Percentiles rank a stretch among this genome's conserved stretches.
Evolutionary conservation across 768 basidiomycete species (phyloP).

Genomic region (Crassisporium funariophilum): DNA sequence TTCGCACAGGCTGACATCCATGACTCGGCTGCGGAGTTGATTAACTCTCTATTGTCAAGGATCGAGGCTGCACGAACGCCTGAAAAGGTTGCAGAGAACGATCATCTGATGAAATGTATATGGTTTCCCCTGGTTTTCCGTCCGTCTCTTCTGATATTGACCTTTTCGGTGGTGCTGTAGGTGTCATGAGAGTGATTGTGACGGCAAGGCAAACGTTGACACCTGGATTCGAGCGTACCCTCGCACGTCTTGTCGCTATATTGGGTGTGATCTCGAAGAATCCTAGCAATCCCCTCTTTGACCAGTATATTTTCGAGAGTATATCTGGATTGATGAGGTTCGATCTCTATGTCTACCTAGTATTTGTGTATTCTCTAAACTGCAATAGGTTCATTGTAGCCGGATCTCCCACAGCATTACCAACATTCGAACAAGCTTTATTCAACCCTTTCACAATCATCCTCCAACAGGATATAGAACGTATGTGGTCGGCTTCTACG

Average conservation of each 20-base stretch:
- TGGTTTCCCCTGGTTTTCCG: constrained; percentile 4
- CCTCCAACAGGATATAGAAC: constrained; percentile 90
- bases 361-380: constrained; percentile 2
- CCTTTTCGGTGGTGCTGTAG: constrained; percentile 40
- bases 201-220: constrained; percentile 82
- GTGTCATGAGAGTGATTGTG: constrained; percentile 90
- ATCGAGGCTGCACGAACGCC: constrained; percentile 80
- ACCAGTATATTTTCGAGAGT: constrained; percentile 96
- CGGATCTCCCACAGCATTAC: constrained; percentile 63
- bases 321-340: constrained; percentile 92
- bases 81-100: constrained; percentile 95
- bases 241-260: constrained; percentile 78
- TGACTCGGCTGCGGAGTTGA: constrained; percentile 73
- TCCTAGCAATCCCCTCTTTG: constrained; percentile 96
- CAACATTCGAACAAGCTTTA: constrained; percentile 76
- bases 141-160: constrained; percentile 7
- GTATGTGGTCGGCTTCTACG: constrained; percentile 43
- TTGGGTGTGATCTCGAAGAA: constrained; percentile 90
- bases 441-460: constrained; percentile 89
- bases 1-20: constrained; percentile 88
- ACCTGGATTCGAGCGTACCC: constrained; percentile 62
- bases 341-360: constrained; percentile 8
- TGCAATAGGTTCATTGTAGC: constrained; percentile 73
- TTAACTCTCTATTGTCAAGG: constrained; percentile 72
- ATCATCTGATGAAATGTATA: constrained; percentile 96